phyloP scores from a whole-genome alignment of 1,284 basidiomycete species.

The Chiua sp. region DNA sequence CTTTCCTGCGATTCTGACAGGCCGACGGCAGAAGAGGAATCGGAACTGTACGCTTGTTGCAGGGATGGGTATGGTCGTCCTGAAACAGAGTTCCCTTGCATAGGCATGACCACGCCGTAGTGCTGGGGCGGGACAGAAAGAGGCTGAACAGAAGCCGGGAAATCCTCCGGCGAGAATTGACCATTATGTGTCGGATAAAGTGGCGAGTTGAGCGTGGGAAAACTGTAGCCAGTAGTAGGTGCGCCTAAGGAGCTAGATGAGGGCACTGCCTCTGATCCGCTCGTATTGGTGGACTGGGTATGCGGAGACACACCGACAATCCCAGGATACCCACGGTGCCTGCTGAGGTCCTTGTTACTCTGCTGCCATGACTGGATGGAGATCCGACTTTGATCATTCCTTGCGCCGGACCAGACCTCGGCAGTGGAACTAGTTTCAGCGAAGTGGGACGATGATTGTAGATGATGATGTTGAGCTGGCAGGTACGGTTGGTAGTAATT shows the following conservation, averaged over 20 bases:
- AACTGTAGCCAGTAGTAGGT: slow-evolving; percentile 26
- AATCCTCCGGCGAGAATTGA: slow-evolving; percentile 26
- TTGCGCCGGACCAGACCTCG: slow-evolving; percentile 29
- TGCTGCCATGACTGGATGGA: slow-evolving; percentile 33
- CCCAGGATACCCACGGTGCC: slow-evolving; percentile 37
- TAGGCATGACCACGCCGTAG: slow-evolving; percentile 22
- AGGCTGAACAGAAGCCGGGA: slow-evolving; percentile 35
- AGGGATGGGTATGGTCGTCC: slow-evolving; percentile 32
- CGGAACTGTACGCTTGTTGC: slow-evolving; percentile 31
- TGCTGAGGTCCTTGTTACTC: slow-evolving; percentile 28
- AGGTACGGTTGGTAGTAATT: slow-evolving; percentile 34
- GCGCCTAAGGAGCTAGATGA: slow-evolving; percentile 26
- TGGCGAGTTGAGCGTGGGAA: slow-evolving; percentile 48
- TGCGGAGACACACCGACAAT: slow-evolving; percentile 31
- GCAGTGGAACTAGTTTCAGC: slow-evolving; percentile 21
- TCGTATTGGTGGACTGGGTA: slow-evolving; percentile 27
- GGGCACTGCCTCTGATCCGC: slow-evolving; percentile 27
- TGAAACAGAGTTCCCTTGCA: slow-evolving; percentile 26
- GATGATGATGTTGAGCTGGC: slow-evolving; percentile 29
- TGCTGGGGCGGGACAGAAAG: slow-evolving; percentile 36
- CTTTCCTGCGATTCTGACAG: slow-evolving; percentile 32
- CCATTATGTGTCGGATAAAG: slow-evolving; percentile 47
- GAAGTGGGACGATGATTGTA: slow-evolving; percentile 32
- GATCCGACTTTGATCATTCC: slow-evolving; percentile 31
- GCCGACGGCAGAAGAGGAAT: slow-evolving; percentile 19